Evolutionary conservation across 2,329 filamentous ascomycete species (phyloP).

Genomic region (Xylariaceae sp.): DNA sequence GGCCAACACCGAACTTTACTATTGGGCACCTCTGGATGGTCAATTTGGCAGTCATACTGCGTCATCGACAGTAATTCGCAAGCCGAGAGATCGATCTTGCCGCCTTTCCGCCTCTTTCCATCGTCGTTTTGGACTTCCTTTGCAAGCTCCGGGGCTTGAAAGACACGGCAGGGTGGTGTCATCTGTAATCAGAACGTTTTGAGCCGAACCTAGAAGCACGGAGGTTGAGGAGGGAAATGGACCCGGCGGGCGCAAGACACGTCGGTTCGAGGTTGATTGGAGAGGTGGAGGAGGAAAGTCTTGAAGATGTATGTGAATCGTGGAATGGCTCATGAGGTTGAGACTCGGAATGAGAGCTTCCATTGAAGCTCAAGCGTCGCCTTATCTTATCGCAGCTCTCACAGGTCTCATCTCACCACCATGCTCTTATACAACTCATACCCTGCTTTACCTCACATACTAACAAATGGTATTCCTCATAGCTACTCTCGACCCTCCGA

Average conservation of each 20-base stretch:
- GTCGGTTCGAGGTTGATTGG: slow-evolving; percentile 48
- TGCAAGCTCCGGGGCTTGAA: slow-evolving; percentile 49
- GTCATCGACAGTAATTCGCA: slow-evolving; percentile 57
- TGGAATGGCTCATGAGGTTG: not conserved
- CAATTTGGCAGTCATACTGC: slow-evolving; percentile 58
- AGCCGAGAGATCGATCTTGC: slow-evolving; percentile 46
- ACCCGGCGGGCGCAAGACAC: slow-evolving; percentile 35
- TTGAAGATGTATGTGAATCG: slow-evolving; percentile 51
- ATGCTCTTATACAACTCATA: not conserved
- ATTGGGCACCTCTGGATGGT: slow-evolving; percentile 41
- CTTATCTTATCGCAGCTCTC: slow-evolving; percentile 28
- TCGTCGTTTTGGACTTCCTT: slow-evolving; percentile 46
- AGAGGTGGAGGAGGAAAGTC: slow-evolving; percentile 53
- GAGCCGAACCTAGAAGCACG: not conserved
- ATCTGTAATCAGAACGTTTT: slow-evolving; percentile 34
- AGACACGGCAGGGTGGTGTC: slow-evolving; percentile 55
- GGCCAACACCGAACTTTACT: slow-evolving; percentile 53
- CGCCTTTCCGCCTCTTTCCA: slow-evolving; percentile 50
- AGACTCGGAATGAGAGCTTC: not conserved
- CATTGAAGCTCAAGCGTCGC: not conserved
- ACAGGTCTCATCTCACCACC: slow-evolving; percentile 8
- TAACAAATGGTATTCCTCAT: slow-evolving; percentile 1
- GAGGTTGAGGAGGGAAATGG: slow-evolving; percentile 19
- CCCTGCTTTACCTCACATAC: not conserved
- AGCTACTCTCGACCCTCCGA: slow-evolving; percentile 23